Evolutionary conservation across 139 green algal species (phyloP).

Genomic region (Parachlorella kessleri): DNA sequence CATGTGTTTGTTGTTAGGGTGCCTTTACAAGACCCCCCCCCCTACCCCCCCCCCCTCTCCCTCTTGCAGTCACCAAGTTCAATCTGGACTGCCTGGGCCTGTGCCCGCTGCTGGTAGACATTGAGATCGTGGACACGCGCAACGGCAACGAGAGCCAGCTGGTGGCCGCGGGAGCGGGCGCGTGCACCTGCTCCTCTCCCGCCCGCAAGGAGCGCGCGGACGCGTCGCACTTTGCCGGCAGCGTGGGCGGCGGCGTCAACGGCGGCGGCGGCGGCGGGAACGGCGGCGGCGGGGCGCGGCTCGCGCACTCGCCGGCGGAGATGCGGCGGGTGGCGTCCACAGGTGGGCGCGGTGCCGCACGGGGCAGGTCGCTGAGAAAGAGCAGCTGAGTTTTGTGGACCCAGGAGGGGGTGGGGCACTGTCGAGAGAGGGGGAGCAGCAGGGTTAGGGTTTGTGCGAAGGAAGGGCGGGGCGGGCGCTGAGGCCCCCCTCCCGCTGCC

Average conservation of each 20-base stretch:
- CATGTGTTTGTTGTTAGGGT: neutral
- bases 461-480: too few species aligned
- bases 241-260: neutral
- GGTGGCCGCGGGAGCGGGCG: constrained; percentile 69
- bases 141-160: constrained; percentile 72
- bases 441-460: too few species aligned
- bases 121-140: constrained; percentile 96
- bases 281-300: neutral
- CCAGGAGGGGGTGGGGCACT: too few species aligned
- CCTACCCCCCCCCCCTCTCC: neutral
- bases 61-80: constrained; percentile 77
- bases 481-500: too few species aligned
- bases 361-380: too few species aligned
- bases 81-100: constrained; percentile 90
- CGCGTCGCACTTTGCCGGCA: constrained; percentile 18
- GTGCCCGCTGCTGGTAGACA: constrained; percentile 91
- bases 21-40: neutral
- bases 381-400: too few species aligned
- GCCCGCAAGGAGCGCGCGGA: constrained; percentile 35
- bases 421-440: too few species aligned
- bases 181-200: constrained; percentile 67
- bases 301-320: neutral
- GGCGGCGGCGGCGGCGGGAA: neutral
- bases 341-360: neutral
- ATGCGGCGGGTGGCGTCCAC: constrained; percentile 22